phyloP scores from a whole-genome alignment of 768 basidiomycete genomes.

The Lactarius deliciosus region DNA sequence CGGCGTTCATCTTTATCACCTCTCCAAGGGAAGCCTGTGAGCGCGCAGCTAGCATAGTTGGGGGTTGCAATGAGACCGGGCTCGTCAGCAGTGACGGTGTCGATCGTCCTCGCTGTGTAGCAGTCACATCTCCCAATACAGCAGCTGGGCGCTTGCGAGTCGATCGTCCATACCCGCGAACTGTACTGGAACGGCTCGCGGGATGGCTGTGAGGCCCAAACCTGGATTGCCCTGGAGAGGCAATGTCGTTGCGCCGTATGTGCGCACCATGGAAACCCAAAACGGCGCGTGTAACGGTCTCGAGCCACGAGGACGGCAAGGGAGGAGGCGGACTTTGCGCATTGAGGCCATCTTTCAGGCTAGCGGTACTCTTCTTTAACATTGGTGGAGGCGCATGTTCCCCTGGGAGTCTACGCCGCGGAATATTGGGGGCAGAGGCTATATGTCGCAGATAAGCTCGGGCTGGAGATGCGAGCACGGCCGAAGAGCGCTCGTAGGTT shows the following conservation, averaged over 20 bases:
- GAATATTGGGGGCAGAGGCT: constrained; percentile 55
- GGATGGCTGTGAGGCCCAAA: constrained; percentile 7
- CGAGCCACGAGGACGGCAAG: constrained; percentile 68
- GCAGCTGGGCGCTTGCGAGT: constrained; percentile 31
- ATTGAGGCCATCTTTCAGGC: constrained; percentile 38
- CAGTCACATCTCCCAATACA: constrained; percentile 31
- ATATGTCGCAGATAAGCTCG: constrained; percentile 74
- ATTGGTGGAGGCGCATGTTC: constrained; percentile 4
- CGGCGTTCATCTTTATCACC: constrained; percentile 55
- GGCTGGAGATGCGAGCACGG: constrained; percentile 45
- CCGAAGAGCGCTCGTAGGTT: constrained; percentile 31
- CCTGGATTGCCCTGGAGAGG: constrained; percentile 5
- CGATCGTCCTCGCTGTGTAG: constrained; percentile 17
- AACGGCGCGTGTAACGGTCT: constrained; percentile 65
- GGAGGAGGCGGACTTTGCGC: constrained; percentile 44
- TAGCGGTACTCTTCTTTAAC: constrained; percentile 32
- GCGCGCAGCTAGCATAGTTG: constrained; percentile 12
- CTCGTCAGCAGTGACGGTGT: constrained; percentile 8
- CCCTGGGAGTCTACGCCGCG: constrained; percentile 26
- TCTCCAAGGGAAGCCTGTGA: constrained; percentile 39
- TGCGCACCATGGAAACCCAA: constrained; percentile 47
- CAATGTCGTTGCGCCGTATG: constrained; percentile 41
- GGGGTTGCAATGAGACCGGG: constrained; percentile 24
- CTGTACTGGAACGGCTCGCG: constrained; percentile 21
- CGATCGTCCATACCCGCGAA: constrained; percentile 31